These are phyloP conservation scores for Moesziomyces sp. DNA, from an alignment of 1,284 basidiomycete genomes.

Conservation along the genomic window DNA sequence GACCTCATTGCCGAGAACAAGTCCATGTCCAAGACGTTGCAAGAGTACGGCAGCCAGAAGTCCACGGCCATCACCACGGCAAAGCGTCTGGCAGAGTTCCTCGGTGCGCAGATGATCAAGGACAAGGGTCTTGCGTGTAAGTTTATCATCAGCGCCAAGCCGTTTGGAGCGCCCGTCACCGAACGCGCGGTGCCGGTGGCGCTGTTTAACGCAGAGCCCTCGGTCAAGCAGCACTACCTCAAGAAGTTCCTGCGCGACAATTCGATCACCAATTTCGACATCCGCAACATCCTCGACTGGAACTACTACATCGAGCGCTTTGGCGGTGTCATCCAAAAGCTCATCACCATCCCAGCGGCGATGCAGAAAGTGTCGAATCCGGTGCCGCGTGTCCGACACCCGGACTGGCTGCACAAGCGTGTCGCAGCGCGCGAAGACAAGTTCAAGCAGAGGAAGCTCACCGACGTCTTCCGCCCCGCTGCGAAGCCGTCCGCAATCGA, in stretches of 20 bases:
- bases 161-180: constrained; percentile 92
- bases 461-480: constrained; percentile 84
- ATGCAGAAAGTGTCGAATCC: constrained; percentile 98
- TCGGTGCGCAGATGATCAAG: constrained; percentile 99
- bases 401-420: constrained; percentile 94
- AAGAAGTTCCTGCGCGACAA: constrained; percentile 97
- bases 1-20: constrained; percentile 98
- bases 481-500: constrained; percentile 39
- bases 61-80: constrained; percentile 98
- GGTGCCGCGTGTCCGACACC: constrained; percentile 93
- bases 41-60: constrained; percentile 96
- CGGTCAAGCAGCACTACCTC: constrained; percentile 87
- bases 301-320: constrained; percentile 97
- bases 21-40: constrained; percentile 96
- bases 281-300: constrained; percentile 97
- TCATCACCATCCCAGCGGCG: constrained; percentile 98
- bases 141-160: constrained; percentile 97
- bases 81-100: constrained; percentile 91
- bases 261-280: constrained; percentile 85
- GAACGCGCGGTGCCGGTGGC: constrained; percentile 98
- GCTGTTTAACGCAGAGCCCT: constrained; percentile 95
- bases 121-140: constrained; percentile 99
- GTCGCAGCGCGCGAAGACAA: constrained; percentile 91
- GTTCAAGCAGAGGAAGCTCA: constrained; percentile 97
- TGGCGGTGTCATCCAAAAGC: constrained; percentile 97